These are phyloP conservation scores for Eutrema heterophyllum DNA, from an alignment of 345 rosid species.

Conservation along the genomic window DNA sequence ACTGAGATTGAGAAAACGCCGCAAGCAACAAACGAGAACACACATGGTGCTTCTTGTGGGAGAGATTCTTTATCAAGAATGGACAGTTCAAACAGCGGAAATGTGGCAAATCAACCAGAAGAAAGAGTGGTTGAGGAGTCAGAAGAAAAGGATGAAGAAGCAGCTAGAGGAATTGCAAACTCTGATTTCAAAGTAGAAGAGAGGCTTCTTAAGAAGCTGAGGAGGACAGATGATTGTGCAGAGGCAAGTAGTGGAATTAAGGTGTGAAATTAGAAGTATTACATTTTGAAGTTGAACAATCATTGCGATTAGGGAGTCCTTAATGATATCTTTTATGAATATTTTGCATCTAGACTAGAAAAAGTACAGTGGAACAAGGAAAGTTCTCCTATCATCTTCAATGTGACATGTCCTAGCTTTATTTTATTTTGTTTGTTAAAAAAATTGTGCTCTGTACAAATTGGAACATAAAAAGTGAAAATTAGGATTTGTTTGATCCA, in stretches of 20 bases:
- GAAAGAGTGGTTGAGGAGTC: slow-evolving; percentile 36
- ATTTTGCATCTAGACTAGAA: slow-evolving; percentile 3
- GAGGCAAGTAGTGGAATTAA: slow-evolving; percentile 13
- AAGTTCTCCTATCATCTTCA: background rate
- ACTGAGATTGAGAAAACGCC: slow-evolving; percentile 25
- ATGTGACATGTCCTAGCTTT: background rate
- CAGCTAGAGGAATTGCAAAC: slow-evolving; percentile 19
- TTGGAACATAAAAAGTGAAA: background rate
- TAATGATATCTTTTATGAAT: background rate
- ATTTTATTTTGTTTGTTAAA: background rate
- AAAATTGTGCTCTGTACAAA: background rate
- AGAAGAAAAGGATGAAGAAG: slow-evolving; percentile 17
- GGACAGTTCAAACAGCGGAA: slow-evolving; percentile 21
- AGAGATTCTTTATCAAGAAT: slow-evolving; percentile 30
- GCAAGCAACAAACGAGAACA: slow-evolving; percentile 21
- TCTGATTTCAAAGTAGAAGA: slow-evolving; percentile 31
- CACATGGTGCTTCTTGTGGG: slow-evolving; percentile 8
- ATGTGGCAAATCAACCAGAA: slow-evolving; percentile 32
- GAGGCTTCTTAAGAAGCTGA: slow-evolving; percentile 43
- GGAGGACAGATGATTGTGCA: slow-evolving; percentile 33
- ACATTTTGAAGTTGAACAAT: slow-evolving; percentile 5
- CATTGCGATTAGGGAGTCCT: background rate
- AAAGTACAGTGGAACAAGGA: background rate
- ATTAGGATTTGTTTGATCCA: background rate
- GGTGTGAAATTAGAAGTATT: background rate